These are phyloP conservation scores for Euphorbia corollata DNA, from an alignment of 441 rosid genomes.

Conservation along the genomic window DNA sequence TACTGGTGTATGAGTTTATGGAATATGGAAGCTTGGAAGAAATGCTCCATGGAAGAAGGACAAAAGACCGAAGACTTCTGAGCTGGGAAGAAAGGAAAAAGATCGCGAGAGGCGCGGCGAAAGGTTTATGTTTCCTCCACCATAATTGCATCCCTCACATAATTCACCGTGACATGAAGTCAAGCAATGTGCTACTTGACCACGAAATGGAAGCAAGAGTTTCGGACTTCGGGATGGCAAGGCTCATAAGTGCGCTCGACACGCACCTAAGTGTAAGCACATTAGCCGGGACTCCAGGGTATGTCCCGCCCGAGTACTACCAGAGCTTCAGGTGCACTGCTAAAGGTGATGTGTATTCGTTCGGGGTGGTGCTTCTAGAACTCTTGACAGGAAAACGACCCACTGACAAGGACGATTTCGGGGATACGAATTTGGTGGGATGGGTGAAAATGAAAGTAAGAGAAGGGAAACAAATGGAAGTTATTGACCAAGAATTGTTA, in stretches of 20 bases:
- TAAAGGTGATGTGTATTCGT: conserved; percentile 87
- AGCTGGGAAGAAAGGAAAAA: neutral
- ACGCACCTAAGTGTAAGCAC: conserved; percentile 93
- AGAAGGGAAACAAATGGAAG: conserved; percentile 90
- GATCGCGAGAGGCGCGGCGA: conserved; percentile 51
- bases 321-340: conserved; percentile 93
- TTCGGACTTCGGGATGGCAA: conserved; percentile 95
- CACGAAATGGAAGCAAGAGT: conserved; percentile 78
- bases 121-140: conserved; percentile 95
- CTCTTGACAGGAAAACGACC: conserved; percentile 85
- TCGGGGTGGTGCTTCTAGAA: conserved; percentile 85
- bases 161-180: conserved; percentile 92
- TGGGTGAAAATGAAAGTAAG: conserved; percentile 88
- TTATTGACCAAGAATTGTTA: conserved; percentile 66
- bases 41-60: conserved; percentile 64
- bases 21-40: conserved; percentile 86
- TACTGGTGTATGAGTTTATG: conserved; percentile 95
- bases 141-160: conserved; percentile 95
- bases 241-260: conserved; percentile 79
- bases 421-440: conserved; percentile 91
- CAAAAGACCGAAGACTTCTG: conserved; percentile 18
- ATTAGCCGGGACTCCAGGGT: conserved; percentile 91
- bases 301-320: conserved; percentile 91
- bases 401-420: conserved; percentile 90
- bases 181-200: conserved; percentile 88